Evolutionary conservation across 805 yeast genomes (phyloP), one percentile per base, ranked within the genome.

Genomic region (Pichia heedii): DNA sequence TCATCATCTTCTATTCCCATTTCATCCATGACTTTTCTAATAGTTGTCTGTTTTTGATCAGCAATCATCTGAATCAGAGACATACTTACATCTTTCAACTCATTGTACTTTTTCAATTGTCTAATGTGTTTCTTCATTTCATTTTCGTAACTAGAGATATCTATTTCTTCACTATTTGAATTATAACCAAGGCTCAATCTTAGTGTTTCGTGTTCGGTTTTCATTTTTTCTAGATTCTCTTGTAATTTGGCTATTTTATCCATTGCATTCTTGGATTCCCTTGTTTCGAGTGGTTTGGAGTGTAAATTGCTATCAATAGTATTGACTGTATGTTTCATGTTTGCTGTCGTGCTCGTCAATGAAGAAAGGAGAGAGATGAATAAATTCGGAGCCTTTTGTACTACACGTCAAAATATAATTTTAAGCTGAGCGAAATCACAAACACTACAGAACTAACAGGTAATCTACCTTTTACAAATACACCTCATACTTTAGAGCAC

Each of bases 21-120:
- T 52, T 80, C 84, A 13, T 69, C 65, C 51, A 77, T 59, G 7
- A 79, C 69, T 32, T 71, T 77, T 12, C 62, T 58, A 5, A 75
- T 54, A 37, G 70, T 64, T 22, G 73, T 61, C 22, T 68, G 62
- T 46, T 76, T 66, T 46, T 77, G 81, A 41, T 75, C 77, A 0
- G 85, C 82, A 27, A 81, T 77, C 65, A 78, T 57, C 34, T 74
- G 71, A 11, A 78, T 71, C 47, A 82, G 55, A 7, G 73, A 69
- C 42, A 79, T 53, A 0, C 85, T 84, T 2, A 70, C 67, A 54
- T 81, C 88, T 52, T 75, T 72, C 21, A 82, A 59, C 47, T 79
- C 85, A 52, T 81, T 78, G 58, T 81, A 82, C 42, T 65, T 61
- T 48, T 77, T 76, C 33, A 81, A 58, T 41, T 68, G 66, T 22